Evolutionary conservation across 2,329 filamentous ascomycete genomes (phyloP).

Genomic region (Paecilomyces sp.): DNA sequence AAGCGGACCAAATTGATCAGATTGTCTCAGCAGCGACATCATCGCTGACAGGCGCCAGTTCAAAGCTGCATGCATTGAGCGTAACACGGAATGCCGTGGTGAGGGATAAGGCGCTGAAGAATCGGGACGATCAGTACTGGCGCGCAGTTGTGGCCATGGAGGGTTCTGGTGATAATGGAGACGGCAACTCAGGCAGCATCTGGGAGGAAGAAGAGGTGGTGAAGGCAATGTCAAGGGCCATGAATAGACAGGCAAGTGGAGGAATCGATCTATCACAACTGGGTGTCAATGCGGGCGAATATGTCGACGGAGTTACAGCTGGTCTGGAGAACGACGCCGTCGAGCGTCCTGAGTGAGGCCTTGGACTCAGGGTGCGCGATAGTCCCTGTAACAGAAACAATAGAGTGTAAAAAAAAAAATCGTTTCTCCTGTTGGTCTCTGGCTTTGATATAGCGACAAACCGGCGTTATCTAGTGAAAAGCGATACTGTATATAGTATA

Average conservation of each 20-base stretch:
- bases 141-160: conserved; percentile 50
- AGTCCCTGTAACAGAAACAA: not conserved
- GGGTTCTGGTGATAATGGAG: conserved; percentile 54
- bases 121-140: conserved; percentile 68
- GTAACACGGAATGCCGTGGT: conserved; percentile 74
- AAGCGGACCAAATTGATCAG: conserved; percentile 61
- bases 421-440: not conserved
- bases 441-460: not conserved
- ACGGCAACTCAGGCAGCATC: conserved; percentile 52
- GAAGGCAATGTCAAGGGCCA: conserved; percentile 63
- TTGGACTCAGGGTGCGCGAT: not conserved
- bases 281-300: conserved; percentile 35
- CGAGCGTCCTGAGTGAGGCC: conserved; percentile 1
- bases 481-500: not conserved
- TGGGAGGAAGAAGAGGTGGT: conserved; percentile 63
- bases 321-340: conserved; percentile 23
- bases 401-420: not conserved
- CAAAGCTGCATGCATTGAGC: conserved; percentile 64
- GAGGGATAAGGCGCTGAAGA: conserved; percentile 64
- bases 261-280: conserved; percentile 35
- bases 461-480: not conserved
- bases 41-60: conserved; percentile 52
- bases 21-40: conserved; percentile 40
- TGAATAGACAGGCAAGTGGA: conserved; percentile 56
- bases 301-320: conserved; percentile 36